A percentile compares a stretch with the other conserved stretches of the same genome.
Conservation (phyloP, 257 asterid species). For the Nyctanthes arbortristis region DNA sequence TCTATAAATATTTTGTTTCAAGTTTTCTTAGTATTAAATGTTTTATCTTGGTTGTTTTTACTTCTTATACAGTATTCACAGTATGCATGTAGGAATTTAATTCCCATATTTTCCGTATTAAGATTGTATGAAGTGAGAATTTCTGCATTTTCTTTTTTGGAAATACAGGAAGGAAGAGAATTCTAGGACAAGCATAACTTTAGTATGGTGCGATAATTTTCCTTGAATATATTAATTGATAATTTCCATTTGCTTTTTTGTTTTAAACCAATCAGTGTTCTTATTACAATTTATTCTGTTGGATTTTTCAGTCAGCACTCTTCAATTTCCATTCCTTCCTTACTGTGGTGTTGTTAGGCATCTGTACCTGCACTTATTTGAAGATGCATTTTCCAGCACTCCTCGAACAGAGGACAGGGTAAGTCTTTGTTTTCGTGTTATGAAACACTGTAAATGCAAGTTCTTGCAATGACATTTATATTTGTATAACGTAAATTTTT, state of each 20-base stretch:
- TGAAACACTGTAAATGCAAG: background rate
- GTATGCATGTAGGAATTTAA: background rate
- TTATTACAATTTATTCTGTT: conserved; percentile 24
- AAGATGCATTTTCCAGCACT: conserved; percentile 91
- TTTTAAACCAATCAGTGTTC: background rate
- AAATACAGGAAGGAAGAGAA: conserved; percentile 17
- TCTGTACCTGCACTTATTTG: conserved; percentile 87
- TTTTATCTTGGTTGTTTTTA: background rate
- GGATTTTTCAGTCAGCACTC: conserved; percentile 68
- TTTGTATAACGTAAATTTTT: background rate
- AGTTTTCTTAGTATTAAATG: background rate
- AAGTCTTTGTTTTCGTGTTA: conserved; percentile 22
- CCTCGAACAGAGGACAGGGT: conserved; percentile 93
- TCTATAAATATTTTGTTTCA: too few relatives aligned
- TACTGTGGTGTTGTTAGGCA: conserved; percentile 81
- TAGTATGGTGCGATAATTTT: conserved; percentile 36
- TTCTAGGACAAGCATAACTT: conserved; percentile 16
- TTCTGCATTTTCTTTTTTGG: conserved; percentile 19
- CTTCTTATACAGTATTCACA: background rate
- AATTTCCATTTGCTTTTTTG: background rate
- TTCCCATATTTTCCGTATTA: background rate
- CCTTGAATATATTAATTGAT: background rate
- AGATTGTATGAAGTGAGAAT: background rate
- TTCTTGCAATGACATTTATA: background rate
- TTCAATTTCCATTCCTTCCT: conserved; percentile 96